phyloP scores from a whole-genome alignment of 179 eudicot genomes.

The Beta macrorhiza region DNA sequence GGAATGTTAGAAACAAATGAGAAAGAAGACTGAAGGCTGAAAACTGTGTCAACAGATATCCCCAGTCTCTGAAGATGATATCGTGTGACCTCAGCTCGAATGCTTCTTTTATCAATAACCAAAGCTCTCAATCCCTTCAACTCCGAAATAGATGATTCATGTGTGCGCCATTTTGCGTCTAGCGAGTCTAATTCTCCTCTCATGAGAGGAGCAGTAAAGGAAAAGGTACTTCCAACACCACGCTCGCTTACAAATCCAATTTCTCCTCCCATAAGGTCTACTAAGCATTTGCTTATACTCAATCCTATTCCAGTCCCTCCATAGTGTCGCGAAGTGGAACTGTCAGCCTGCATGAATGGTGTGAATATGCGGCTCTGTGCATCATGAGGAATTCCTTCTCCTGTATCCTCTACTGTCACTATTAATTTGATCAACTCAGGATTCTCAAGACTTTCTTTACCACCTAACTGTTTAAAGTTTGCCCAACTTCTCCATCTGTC shows the following conservation, averaged over 20 bases:
- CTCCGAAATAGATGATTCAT: slow-evolving; percentile 52
- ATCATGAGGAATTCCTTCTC: slow-evolving; percentile 74
- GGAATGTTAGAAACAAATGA: slow-evolving; percentile 39
- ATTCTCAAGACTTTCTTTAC: slow-evolving; percentile 32
- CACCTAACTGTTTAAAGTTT: slow-evolving; percentile 43
- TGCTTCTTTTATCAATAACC: slow-evolving; percentile 64
- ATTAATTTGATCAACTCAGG: slow-evolving; percentile 50
- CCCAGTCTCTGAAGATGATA: slow-evolving; percentile 90
- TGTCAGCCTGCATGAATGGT: slow-evolving; percentile 99
- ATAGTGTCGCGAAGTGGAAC: slow-evolving; percentile 85
- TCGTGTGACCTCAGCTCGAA: slow-evolving; percentile 74
- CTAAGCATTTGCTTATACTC: slow-evolving; percentile 87
- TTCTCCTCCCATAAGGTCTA: slow-evolving; percentile 91
- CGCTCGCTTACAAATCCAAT: slow-evolving; percentile 78
- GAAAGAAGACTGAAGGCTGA: slow-evolving; percentile 48
- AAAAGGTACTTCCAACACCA: slow-evolving; percentile 76
- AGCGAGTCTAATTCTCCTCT: slow-evolving; percentile 43
- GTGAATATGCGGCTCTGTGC: slow-evolving; percentile 73
- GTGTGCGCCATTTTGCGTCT: slow-evolving; percentile 37
- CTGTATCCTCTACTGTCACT: slow-evolving; percentile 93
- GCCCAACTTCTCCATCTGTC: slow-evolving; percentile 78
- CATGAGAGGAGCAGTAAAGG: slow-evolving; percentile 62
- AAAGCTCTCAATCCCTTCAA: slow-evolving; percentile 73
- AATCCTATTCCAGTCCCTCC: slow-evolving; percentile 98
- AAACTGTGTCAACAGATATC: slow-evolving; percentile 50